Evolutionary conservation across 176 grass and related monocot genomes (phyloP).

Genomic region (Dendrocalamus sinicus): DNA sequence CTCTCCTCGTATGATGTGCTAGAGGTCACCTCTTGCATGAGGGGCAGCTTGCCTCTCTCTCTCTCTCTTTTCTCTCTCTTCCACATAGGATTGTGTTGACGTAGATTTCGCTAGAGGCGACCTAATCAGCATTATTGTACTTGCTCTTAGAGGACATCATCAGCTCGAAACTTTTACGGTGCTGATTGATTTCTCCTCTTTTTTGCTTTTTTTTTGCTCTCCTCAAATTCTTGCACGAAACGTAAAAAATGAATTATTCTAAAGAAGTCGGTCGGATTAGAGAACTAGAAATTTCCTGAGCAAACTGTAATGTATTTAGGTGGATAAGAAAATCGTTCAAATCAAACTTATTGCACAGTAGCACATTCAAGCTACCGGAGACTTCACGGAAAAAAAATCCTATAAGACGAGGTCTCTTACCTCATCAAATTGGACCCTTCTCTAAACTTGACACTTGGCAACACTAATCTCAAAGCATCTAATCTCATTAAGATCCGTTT

Average conservation of each 20-base stretch:
- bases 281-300: not conserved
- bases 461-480: no score
- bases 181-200: not conserved
- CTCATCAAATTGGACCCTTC: no score
- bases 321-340: not conserved
- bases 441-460: no score
- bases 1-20: no score
- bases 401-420: no score
- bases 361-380: not conserved
- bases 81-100: no score
- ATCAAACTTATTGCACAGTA: not conserved
- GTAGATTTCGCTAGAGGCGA: no score
- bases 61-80: no score
- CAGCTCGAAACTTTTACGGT: not conserved
- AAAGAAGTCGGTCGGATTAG: not conserved
- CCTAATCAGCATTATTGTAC: no score
- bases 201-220: not conserved
- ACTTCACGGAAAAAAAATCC: not conserved
- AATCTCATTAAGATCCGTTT: no score
- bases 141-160: not conserved
- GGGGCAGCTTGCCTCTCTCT: no score
- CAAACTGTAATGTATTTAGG: not conserved
- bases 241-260: not conserved
- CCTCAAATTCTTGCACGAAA: not conserved
- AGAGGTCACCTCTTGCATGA: no score